These are phyloP conservation scores for Harringtonia aguacate DNA, from an alignment of 2,329 filamentous ascomycete species.

Conservation along the genomic window DNA sequence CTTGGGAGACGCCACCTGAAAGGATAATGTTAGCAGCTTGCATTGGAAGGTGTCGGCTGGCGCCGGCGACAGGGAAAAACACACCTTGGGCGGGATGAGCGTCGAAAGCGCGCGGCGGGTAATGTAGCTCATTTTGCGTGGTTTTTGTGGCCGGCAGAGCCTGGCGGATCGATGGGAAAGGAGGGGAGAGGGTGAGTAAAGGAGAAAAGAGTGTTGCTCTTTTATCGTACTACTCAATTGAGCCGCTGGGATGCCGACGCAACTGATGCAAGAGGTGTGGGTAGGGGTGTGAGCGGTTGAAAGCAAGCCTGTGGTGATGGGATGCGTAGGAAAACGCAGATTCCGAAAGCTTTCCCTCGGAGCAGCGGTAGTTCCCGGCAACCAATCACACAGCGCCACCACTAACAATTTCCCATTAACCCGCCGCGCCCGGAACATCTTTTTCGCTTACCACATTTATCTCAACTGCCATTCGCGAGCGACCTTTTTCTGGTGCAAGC, in stretches of 20 bases:
- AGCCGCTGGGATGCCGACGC: conserved; percentile 18
- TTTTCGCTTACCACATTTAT: conserved; percentile 11
- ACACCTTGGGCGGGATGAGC: conserved; percentile 97
- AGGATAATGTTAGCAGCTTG: not conserved
- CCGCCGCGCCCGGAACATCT: conserved; percentile 5
- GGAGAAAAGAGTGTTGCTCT: conserved; percentile 12
- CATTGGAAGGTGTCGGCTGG: not conserved
- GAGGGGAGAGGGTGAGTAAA: conserved; percentile 13
- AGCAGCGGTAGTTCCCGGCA: conserved; percentile 23
- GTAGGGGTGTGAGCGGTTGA: not conserved
- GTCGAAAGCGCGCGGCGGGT: conserved; percentile 88
- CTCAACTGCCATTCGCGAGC: conserved; percentile 10
- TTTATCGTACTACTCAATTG: conserved; percentile 15
- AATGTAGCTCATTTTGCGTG: conserved; percentile 81
- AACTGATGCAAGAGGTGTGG: not conserved
- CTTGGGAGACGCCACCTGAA: conserved; percentile 69
- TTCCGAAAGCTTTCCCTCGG: conserved; percentile 12
- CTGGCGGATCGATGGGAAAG: conserved; percentile 8
- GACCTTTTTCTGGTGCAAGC: not conserved
- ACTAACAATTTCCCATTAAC: conserved; percentile 1
- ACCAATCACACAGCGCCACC: conserved; percentile 13
- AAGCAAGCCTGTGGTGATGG: not conserved
- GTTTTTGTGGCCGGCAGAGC: conserved; percentile 15
- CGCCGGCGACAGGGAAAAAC: conserved; percentile 16
- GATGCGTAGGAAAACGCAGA: conserved; percentile 5